Evolutionary conservation across 768 basidiomycete genomes (phyloP), one percentile per base, ranked within the genome.

Genomic region (Cystobasidium ongulense): DNA sequence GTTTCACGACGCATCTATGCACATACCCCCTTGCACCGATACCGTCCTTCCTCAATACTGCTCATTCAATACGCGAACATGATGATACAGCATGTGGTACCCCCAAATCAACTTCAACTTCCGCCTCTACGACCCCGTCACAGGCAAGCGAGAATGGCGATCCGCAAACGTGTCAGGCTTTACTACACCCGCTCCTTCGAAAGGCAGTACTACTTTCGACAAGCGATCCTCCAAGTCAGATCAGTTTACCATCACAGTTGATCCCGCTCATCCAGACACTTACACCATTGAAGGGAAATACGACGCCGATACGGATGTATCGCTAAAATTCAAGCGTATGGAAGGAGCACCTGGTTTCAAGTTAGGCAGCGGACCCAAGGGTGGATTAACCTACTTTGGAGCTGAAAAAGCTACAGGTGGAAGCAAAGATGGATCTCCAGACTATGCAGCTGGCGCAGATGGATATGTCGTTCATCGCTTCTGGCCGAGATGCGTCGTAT

Each of bases 61-160:
- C 1, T 15, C 10, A 7, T 13, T 15, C 5, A 7, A 11, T 41
- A 17, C 4, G 21, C 17, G 33, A 29, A 17, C 17, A 31, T 59
- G 29, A 27, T 29, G 7, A 73, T 18, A 21, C 78, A 95, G 93
- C 27, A 81, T 97, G 74, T 93, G 94, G 88, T 94, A 90, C 80
- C 93, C 96, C 1, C 91, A 89, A 35, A 88, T 95, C 78, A 95
- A 99, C 81, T 91, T 97, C 81, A 90, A 88, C 2, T 93, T 88
- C 87, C 95, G 93, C 82, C 82, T 90, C 63, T 88, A 86, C 83
- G 86, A 96, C 79, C 88, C 92, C 4, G 84, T 85, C 25, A 91
- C 88, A 23, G 86, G 87, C 71, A 85, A 89, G 78, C 85, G 82
- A 57, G 84, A 83, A 73, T 99, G 94, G 94, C 90, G 90, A 81